phyloP scores from a whole-genome alignment of 768 basidiomycete species.

The Macrolepiota fuliginosa region DNA sequence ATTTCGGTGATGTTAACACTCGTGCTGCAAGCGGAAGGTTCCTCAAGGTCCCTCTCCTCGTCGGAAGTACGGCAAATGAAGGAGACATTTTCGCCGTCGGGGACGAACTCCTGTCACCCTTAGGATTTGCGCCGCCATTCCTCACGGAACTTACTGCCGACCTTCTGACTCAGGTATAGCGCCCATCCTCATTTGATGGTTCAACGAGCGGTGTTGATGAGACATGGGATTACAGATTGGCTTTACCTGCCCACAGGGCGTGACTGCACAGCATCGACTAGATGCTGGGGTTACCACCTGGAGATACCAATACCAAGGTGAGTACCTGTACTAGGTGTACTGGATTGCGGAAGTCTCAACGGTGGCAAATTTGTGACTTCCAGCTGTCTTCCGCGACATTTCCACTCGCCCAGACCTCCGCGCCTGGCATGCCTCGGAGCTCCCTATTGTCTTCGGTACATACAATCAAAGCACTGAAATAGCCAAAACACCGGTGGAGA shows the following conservation, averaged over 20 bases:
- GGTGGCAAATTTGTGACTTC: background rate
- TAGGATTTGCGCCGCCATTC: conserved; percentile 26
- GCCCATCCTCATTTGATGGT: background rate
- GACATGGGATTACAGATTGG: conserved; percentile 14
- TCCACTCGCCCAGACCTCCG: conserved; percentile 30
- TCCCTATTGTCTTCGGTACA: conserved; percentile 37
- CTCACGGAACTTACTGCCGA: conserved; percentile 28
- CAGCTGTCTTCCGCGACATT: conserved; percentile 34
- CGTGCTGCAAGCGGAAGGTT: conserved; percentile 27
- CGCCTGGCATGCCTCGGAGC: conserved; percentile 34
- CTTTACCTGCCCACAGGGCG: conserved; percentile 30
- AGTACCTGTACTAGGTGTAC: background rate
- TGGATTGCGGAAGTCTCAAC: background rate
- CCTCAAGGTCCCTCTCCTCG: conserved; percentile 27
- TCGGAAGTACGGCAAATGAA: conserved; percentile 32
- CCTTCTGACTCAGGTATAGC: conserved; percentile 27
- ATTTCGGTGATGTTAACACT: conserved; percentile 28
- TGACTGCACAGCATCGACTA: conserved; percentile 23
- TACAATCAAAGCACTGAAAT: conserved; percentile 25
- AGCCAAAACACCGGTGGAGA: conserved; percentile 21
- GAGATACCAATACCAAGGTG: conserved; percentile 28
- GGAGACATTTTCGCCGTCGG: conserved; percentile 32
- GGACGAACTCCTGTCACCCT: conserved; percentile 22
- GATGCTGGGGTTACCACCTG: conserved; percentile 27
- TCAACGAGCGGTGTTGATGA: background rate